These are phyloP conservation scores for Pseudocercospora eumusae DNA, from an alignment of 2,329 filamentous ascomycete species.

Conservation along the genomic window DNA sequence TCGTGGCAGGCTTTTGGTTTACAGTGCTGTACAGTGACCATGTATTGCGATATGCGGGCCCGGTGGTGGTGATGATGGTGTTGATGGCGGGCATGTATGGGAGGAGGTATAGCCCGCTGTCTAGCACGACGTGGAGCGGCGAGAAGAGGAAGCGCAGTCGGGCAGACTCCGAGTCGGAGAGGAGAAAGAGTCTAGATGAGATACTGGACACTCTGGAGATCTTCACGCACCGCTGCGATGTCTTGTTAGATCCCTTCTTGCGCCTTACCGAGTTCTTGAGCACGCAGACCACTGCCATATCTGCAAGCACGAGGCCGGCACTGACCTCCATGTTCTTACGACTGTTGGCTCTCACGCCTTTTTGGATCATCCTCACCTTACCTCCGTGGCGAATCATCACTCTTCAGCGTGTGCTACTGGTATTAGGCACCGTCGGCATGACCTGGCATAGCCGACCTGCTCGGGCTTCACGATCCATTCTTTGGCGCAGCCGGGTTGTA, in stretches of 20 bases:
- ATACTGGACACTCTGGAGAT: slow-evolving; percentile 92
- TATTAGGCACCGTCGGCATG: slow-evolving; percentile 79
- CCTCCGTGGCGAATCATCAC: slow-evolving; percentile 84
- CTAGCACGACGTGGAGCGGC: slow-evolving; percentile 72
- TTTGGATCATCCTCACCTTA: slow-evolving; percentile 82
- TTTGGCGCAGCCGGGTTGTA: slow-evolving; percentile 83
- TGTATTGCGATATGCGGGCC: slow-evolving; percentile 78
- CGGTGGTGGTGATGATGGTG: slow-evolving; percentile 73
- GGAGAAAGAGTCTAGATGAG: slow-evolving; percentile 94
- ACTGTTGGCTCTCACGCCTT: slow-evolving; percentile 80
- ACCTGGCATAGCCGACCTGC: slow-evolving; percentile 92
- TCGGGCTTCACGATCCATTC: slow-evolving; percentile 77
- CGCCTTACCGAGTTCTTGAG: slow-evolving; percentile 85
- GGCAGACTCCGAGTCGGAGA: slow-evolving; percentile 60
- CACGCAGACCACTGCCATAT: slow-evolving; percentile 83
- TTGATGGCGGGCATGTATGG: slow-evolving; percentile 93
- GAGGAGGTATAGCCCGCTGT: slow-evolving; percentile 83
- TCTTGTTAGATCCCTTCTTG: slow-evolving; percentile 84
- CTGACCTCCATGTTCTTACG: slow-evolving; percentile 87
- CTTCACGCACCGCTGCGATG: slow-evolving; percentile 88
- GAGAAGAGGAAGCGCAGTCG: slow-evolving; percentile 60
- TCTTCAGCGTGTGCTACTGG: slow-evolving; percentile 78
- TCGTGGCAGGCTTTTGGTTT: slow-evolving; percentile 84
- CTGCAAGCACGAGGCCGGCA: slow-evolving; percentile 85
- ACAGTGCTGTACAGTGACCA: slow-evolving; percentile 81